Evolutionary conservation across 2,329 filamentous ascomycete species (phyloP).

Genomic region (Alternaria conjuncta): DNA sequence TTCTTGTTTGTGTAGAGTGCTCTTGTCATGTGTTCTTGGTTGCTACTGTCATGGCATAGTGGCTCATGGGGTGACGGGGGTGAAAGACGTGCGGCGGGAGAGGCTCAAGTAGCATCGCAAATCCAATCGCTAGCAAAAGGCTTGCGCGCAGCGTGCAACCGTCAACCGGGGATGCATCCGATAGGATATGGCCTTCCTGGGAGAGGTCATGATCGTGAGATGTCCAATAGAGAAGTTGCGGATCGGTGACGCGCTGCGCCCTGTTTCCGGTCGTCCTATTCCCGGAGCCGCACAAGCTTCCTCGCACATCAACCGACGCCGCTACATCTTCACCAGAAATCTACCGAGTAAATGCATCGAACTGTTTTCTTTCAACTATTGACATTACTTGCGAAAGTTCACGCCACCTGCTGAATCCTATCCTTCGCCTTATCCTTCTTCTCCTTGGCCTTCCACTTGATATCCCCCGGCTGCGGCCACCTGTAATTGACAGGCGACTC

Average conservation of each 20-base stretch:
- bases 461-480: conserved; percentile 34
- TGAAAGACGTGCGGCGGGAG: not conserved
- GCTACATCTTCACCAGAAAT: not conserved
- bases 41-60: not conserved
- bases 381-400: not conserved
- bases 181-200: not conserved
- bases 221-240: not conserved
- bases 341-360: not conserved
- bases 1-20: not conserved
- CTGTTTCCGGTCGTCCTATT: conserved; percentile 3
- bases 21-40: not conserved
- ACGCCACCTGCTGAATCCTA: conserved; percentile 19
- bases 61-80: not conserved
- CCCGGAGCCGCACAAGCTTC: not conserved
- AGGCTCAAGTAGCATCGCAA: not conserved
- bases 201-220: not conserved
- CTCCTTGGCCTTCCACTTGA: conserved; percentile 23
- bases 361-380: not conserved
- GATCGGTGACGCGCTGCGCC: not conserved
- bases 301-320: not conserved
- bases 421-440: conserved; percentile 26
- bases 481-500: conserved; percentile 41
- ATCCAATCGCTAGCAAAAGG: not conserved
- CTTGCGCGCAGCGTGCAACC: not conserved
- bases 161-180: not conserved